These are phyloP conservation scores for Exophiala aquamarina DNA, from an alignment of 2,329 filamentous ascomycete species.

Conservation along the genomic window DNA sequence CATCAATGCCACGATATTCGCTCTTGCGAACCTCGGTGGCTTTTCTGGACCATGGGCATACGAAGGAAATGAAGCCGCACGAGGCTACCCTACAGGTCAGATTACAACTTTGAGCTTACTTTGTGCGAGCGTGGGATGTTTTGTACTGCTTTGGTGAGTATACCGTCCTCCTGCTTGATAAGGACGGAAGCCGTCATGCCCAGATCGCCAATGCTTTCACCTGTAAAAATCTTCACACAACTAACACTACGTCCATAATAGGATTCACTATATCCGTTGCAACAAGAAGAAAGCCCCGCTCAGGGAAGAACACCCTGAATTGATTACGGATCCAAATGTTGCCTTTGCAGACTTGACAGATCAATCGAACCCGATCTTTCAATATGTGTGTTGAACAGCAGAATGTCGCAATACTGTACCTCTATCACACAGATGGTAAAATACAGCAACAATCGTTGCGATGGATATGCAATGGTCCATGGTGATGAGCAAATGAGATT, in stretches of 20 bases:
- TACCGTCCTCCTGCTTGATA: background rate
- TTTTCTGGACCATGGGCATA: conserved; percentile 59
- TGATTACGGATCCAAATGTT: conserved; percentile 12
- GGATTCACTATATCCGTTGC: conserved; percentile 8
- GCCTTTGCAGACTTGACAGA: conserved; percentile 13
- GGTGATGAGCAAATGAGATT: too few relatives aligned
- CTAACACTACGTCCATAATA: background rate
- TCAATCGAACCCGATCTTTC: conserved; percentile 9
- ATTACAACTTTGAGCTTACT: conserved; percentile 10
- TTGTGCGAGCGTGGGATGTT: conserved; percentile 6
- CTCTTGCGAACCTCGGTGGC: conserved; percentile 8
- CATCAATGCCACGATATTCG: conserved; percentile 11
- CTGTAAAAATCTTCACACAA: too few relatives aligned
- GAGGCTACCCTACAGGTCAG: conserved; percentile 68
- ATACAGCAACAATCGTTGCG: too few relatives aligned
- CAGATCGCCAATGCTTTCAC: too few relatives aligned
- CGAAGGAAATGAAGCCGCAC: conserved; percentile 58
- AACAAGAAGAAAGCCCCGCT: conserved; percentile 12
- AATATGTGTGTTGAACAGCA: conserved; percentile 4
- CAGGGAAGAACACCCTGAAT: conserved; percentile 8
- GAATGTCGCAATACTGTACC: too few relatives aligned
- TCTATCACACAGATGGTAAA: too few relatives aligned
- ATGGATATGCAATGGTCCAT: too few relatives aligned
- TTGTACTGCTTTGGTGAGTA: conserved; percentile 10
- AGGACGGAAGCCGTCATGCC: too few relatives aligned